phyloP scores from a whole-genome alignment of 2,329 filamentous ascomycete species.

The Hypoxylon sp. region DNA sequence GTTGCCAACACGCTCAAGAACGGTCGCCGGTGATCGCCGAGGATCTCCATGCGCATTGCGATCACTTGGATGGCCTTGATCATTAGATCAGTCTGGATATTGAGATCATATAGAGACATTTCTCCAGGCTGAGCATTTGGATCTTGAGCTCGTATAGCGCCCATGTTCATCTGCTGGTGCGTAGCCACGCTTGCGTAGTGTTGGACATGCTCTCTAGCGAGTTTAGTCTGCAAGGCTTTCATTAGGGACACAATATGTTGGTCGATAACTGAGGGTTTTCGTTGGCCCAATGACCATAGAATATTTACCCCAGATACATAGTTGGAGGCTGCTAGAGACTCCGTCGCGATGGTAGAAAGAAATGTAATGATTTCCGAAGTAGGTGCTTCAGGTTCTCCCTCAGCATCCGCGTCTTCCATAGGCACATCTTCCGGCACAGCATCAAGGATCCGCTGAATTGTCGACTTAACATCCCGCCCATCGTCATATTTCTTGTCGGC shows the following conservation, averaged over 20 bases:
- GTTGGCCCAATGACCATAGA: conserved; percentile 89
- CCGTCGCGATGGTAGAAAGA: conserved; percentile 87
- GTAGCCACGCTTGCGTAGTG: conserved; percentile 74
- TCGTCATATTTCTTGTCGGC: conserved; percentile 79
- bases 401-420: conserved; percentile 84
- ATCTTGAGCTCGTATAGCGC: conserved; percentile 64
- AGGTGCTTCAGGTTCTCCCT: conserved; percentile 84
- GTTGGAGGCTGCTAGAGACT: conserved; percentile 84
- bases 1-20: conserved; percentile 96
- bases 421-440: conserved; percentile 85
- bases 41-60: conserved; percentile 89
- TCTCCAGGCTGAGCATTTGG: conserved; percentile 69
- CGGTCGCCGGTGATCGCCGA: conserved; percentile 90
- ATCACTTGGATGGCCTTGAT: conserved; percentile 96
- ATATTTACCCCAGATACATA: conserved; percentile 93
- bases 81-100: conserved; percentile 91
- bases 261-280: conserved; percentile 89
- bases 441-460: conserved; percentile 86
- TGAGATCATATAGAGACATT: conserved; percentile 82
- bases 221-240: conserved; percentile 92
- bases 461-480: conserved; percentile 79
- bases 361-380: conserved; percentile 90
- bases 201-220: conserved; percentile 93
- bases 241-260: conserved; percentile 89
- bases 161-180: conserved; percentile 61